Percentiles rank a stretch among this genome's conserved stretches.
Evolutionary conservation across 2,329 filamentous ascomycete genomes (phyloP).

Genomic region (Tolypocladium album): DNA sequence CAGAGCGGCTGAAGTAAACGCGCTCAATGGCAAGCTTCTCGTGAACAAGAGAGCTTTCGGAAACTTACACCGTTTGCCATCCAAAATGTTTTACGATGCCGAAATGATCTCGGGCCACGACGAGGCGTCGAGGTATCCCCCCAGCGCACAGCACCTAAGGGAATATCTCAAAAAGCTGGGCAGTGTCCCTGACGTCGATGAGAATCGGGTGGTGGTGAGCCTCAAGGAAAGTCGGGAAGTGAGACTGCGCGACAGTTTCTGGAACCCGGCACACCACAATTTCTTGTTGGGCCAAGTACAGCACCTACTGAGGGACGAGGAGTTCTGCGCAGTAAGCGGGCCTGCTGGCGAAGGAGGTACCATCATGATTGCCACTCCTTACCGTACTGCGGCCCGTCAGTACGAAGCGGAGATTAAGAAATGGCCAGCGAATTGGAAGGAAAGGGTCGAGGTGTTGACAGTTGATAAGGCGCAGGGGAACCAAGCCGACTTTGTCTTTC

Average conservation of each 20-base stretch:
- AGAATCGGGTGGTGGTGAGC: slow-evolving; percentile 27
- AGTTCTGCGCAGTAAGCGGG: slow-evolving; percentile 20
- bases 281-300: slow-evolving; percentile 24
- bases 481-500: slow-evolving; percentile 35
- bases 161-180: slow-evolving; percentile 16
- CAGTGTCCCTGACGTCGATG: slow-evolving; percentile 6
- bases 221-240: slow-evolving; percentile 15
- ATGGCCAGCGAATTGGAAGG: slow-evolving; percentile 15
- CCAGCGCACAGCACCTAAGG: slow-evolving; percentile 16
- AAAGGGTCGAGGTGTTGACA: slow-evolving; percentile 28
- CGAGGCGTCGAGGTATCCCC: slow-evolving; percentile 12
- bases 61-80: slow-evolving; percentile 28
- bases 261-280: slow-evolving; percentile 25
- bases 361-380: slow-evolving; percentile 34
- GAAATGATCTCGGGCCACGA: slow-evolving; percentile 24
- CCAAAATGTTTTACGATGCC: slow-evolving; percentile 28
- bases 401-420: slow-evolving; percentile 20
- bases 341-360: slow-evolving; percentile 13
- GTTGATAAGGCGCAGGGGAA: slow-evolving; percentile 35
- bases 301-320: slow-evolving; percentile 17
- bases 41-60: slow-evolving; percentile 27
- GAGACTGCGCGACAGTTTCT: slow-evolving; percentile 23
- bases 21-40: slow-evolving; percentile 19
- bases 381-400: slow-evolving; percentile 23
- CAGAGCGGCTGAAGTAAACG: slow-evolving; percentile 19